Conservation (phyloP, 805 yeast species). For the Kockiozyma suomiensis region DNA sequence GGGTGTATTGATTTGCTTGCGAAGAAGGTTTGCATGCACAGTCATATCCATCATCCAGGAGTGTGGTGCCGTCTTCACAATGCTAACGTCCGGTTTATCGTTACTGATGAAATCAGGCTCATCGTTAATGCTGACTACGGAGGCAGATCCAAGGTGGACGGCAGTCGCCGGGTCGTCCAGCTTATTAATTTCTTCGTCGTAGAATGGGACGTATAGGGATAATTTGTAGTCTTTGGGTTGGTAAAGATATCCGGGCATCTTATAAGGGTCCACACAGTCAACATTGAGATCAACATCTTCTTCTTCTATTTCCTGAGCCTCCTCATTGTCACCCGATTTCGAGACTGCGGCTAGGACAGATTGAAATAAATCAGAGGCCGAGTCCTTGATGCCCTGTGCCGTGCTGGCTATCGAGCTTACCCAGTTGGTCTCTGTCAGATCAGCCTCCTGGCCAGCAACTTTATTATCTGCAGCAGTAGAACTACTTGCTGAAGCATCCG, state of each 20-base stretch:
- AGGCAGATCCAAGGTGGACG: not conserved
- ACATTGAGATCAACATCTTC: not conserved
- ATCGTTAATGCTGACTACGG: not conserved
- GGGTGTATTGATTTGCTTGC: not conserved
- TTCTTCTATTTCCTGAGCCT: not conserved
- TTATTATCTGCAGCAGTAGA: not conserved
- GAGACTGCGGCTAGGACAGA: not conserved
- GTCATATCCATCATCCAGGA: constrained; percentile 15
- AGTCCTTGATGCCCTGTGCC: not conserved
- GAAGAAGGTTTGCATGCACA: not conserved
- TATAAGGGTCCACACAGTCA: constrained; percentile 27
- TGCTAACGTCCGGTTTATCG: not conserved
- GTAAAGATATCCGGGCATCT: constrained; percentile 25
- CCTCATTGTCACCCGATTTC: not conserved
- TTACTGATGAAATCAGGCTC: not conserved
- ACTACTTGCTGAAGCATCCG: not conserved
- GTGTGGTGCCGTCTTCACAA: constrained; percentile 1
- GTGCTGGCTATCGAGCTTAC: not conserved
- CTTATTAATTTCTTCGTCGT: not conserved
- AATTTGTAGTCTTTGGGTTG: not conserved
- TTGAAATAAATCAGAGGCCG: not conserved
- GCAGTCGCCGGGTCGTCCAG: constrained; percentile 10
- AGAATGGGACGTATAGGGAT: constrained; percentile 19
- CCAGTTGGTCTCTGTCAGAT: not conserved
- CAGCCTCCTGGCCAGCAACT: not conserved